Conservation (phyloP, 805 yeast genomes). For the Lachancea nothofagi region DNA sequence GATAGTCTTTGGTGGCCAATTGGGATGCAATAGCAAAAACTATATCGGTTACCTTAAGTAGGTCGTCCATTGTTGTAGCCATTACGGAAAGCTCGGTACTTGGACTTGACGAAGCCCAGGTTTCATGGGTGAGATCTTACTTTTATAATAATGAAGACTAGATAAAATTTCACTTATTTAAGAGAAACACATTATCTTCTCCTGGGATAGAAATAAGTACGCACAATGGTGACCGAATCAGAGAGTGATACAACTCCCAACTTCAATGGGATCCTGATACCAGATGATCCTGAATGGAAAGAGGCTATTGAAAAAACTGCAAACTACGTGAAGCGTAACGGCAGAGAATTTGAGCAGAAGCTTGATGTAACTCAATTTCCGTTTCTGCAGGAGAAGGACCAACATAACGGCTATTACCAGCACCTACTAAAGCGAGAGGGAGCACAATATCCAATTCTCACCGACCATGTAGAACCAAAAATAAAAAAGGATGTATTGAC, state of each 20-base stretch:
- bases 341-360: slow-evolving; percentile 60
- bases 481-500: not conserved
- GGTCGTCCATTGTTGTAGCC: slow-evolving; percentile 12
- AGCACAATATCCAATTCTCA: slow-evolving; percentile 4
- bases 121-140: no score
- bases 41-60: slow-evolving; percentile 23
- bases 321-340: slow-evolving; percentile 62
- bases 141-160: no score
- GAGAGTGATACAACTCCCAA: slow-evolving; percentile 15
- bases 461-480: not conserved
- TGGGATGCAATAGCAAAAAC: slow-evolving; percentile 21
- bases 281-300: slow-evolving; percentile 44
- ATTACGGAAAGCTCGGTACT: not conserved
- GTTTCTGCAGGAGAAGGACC: slow-evolving; percentile 54
- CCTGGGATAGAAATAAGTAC: no score
- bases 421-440: slow-evolving; percentile 19
- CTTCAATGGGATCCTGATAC: slow-evolving; percentile 45
- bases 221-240: slow-evolving; percentile 1
- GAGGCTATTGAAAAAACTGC: slow-evolving; percentile 67
- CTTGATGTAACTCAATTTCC: slow-evolving; percentile 52
- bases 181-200: no score
- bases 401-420: slow-evolving; percentile 52
- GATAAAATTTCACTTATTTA: no score
- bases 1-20: slow-evolving; percentile 24
- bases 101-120: not conserved